Evolutionary conservation across 208 protist genomes (phyloP).

Genomic region (Acanthamoeba quina): DNA sequence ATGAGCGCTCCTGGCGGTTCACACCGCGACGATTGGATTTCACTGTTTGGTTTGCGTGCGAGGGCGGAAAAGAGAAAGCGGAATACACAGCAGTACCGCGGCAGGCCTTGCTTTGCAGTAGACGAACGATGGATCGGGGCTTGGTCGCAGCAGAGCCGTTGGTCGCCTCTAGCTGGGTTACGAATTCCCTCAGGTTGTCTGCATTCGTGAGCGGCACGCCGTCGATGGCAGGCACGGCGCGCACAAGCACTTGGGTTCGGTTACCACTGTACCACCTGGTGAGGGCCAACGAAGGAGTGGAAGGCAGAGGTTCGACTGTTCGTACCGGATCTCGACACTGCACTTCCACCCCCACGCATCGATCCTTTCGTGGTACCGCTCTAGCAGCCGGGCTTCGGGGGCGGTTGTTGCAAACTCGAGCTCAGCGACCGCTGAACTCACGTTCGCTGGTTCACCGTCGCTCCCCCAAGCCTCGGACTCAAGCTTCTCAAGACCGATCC

Average conservation of each 20-base stretch:
- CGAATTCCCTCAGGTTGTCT: conserved; percentile 9
- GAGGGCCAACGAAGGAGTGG: not conserved
- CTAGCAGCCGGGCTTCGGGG: not conserved
- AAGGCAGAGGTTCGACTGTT: not conserved
- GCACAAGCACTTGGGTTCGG: not conserved
- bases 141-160: conserved; percentile 24
- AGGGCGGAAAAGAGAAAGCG: not conserved
- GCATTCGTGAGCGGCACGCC: not conserved
- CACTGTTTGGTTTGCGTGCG: not conserved
- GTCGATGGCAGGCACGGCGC: not conserved
- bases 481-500: conserved; percentile 56
- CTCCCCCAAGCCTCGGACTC: not conserved
- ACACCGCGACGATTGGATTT: not conserved
- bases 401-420: not conserved
- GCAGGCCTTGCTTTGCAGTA: conserved; percentile 61
- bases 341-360: conserved; percentile 29
- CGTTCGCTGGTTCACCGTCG: not conserved
- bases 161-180: conserved; percentile 9
- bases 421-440: not conserved
- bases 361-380: not conserved
- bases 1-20: conserved; percentile 8
- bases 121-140: not conserved
- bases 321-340: not conserved
- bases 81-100: not conserved
- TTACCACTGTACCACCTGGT: not conserved